These are phyloP conservation scores for Tulasnella sp. DNA, from an alignment of 768 basidiomycete genomes.

Conservation along the genomic window DNA sequence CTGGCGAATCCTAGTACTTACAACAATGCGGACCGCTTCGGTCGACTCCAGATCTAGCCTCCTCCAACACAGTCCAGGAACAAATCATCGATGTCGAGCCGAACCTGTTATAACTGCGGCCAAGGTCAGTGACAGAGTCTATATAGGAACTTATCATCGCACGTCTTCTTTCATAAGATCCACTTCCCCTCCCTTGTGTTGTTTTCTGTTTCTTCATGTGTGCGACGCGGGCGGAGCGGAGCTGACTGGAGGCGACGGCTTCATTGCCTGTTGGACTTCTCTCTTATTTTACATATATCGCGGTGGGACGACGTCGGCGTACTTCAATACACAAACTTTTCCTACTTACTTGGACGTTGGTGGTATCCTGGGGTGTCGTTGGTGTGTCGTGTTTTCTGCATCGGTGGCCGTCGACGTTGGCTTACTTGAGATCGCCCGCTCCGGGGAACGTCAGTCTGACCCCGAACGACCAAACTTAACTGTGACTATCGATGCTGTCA, in stretches of 20 bases:
- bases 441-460: not conserved
- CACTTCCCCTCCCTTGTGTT: slow-evolving; percentile 7
- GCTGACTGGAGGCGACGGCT: slow-evolving; percentile 2
- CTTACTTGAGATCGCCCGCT: slow-evolving; percentile 6
- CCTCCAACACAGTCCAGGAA: not conserved
- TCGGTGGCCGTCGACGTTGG: slow-evolving; percentile 27
- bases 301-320: slow-evolving; percentile 7
- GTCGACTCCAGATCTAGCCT: not conserved
- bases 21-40: not conserved
- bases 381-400: slow-evolving; percentile 7
- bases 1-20: not conserved
- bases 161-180: not conserved
- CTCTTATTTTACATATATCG: slow-evolving; percentile 1
- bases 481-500: slow-evolving; percentile 14
- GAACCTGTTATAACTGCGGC: slow-evolving; percentile 80
- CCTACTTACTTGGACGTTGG: not conserved
- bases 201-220: slow-evolving; percentile 12
- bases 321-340: slow-evolving; percentile 4
- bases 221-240: not conserved
- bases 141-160: not conserved
- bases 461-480: slow-evolving; percentile 6
- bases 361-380: not conserved
- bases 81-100: not conserved
- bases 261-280: slow-evolving; percentile 2
- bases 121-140: slow-evolving; percentile 35